Evolutionary conservation across 2,329 filamentous ascomycete genomes (phyloP), one percentile per base, ranked within the genome.

Genomic region (Cercospora zeae-maydis): DNA sequence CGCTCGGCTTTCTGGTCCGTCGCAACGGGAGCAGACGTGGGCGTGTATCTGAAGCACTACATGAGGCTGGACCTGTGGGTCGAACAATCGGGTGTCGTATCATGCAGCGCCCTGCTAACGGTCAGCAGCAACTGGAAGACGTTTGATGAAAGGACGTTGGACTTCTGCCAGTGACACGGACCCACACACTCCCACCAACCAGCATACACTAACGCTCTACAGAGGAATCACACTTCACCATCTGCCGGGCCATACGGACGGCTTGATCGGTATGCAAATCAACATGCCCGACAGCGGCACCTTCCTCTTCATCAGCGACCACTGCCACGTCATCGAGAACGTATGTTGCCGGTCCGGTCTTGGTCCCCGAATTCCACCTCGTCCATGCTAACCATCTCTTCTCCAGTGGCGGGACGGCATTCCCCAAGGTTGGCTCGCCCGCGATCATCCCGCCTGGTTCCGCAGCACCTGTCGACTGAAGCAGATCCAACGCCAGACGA

Each of bases 291-390:
- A 75, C 10, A 72, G 64, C 49, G 74, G 73, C 14, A 75, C 74
- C 1, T 73, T 71, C 63, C 61, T 76, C 31, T 75, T 75, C 67
- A 73, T 74, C 31, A 70, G 66, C 27, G 74, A 75, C 58, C 73
- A 75, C 55, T 76, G 72, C 64, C 74, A 76, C 61, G 74, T 75
- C 6, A 75, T 75, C 42, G 73, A 75, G 63, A 75, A 75, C 55
- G 72, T 71, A 58, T 63, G 72, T 63, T 56, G 11, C 24, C 24
- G 31, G 16, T 27, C 34, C 19, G 42, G 7, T 27, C 5, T n/a
- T 3, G 24, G 24, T 27, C 24, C 13, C 33, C 14, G 33, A 34
- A 34, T 51, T 16, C 37, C 7, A 30, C 11, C 16, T 54, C 30
- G 9, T n/a, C 21, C 9, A 42, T 39, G 30, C 16, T 14, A 30